Conservation (phyloP, 805 yeast species). For the Candida hungchunana region DNA sequence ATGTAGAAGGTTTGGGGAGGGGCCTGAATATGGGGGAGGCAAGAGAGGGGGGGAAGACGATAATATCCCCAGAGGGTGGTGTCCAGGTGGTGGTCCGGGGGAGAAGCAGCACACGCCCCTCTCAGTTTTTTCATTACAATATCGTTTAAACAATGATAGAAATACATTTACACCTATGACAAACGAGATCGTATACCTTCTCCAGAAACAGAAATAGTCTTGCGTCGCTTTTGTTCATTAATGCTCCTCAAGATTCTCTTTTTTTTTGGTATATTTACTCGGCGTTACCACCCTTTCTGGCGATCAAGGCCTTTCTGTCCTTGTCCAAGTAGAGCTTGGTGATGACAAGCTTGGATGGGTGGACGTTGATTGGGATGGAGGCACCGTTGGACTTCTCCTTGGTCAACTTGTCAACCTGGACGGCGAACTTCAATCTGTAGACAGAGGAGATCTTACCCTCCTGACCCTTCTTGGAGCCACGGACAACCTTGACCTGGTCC, state of each 20-base stretch:
- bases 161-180: slow-evolving; percentile 13
- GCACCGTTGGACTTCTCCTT: slow-evolving; percentile 98
- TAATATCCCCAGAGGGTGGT: no score
- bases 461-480: slow-evolving; percentile 99
- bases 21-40: background rate
- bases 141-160: slow-evolving; percentile 4
- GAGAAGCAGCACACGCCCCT: background rate
- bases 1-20: background rate
- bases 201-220: slow-evolving; percentile 7
- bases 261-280: slow-evolving; percentile 52
- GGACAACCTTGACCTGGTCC: slow-evolving; percentile 91
- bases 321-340: slow-evolving; percentile 97
- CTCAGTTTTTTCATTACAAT: background rate
- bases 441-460: slow-evolving; percentile 98
- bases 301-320: slow-evolving; percentile 97
- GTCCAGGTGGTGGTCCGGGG: background rate
- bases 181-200: slow-evolving; percentile 8
- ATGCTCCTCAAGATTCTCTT: slow-evolving; percentile 2
- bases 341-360: slow-evolving; percentile 98
- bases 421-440: slow-evolving; percentile 96
- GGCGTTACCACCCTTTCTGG: slow-evolving; percentile 96
- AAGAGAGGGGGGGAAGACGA: no score
- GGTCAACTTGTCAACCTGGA: slow-evolving; percentile 95
- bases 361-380: slow-evolving; percentile 93
- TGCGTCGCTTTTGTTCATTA: slow-evolving; percentile 5